Evolutionary conservation across 129 eudicot species (phyloP).

Genomic region (Helianthus tuberosus): DNA sequence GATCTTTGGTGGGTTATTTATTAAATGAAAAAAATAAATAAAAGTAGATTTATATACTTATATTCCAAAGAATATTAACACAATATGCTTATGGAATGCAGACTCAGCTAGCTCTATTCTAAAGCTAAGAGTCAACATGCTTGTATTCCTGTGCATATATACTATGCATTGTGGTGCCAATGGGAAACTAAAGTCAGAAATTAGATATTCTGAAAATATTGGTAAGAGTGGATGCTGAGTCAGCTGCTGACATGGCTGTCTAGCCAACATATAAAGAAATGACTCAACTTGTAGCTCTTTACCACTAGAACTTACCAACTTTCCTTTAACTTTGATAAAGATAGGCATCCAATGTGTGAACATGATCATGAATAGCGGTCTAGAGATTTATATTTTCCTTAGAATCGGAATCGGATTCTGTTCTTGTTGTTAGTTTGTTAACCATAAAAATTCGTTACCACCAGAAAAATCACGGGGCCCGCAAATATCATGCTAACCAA

Average conservation of each 20-base stretch:
- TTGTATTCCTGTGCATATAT: conserved; percentile 34
- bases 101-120: conserved; percentile 51
- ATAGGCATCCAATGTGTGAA: conserved; percentile 32
- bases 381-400: conserved; percentile 14
- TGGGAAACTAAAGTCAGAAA: conserved; percentile 39
- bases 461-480: too few species aligned
- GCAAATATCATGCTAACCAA: too few species aligned
- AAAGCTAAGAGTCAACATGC: conserved; percentile 36
- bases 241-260: conserved; percentile 50
- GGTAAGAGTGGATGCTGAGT: conserved; percentile 41
- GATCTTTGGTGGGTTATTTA: conserved; percentile 7
- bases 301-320: conserved; percentile 37
- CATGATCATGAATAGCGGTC: conserved; percentile 21
- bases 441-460: too few species aligned
- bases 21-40: conserved; percentile 3
- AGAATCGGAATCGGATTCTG: conserved; percentile 3
- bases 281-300: conserved; percentile 29
- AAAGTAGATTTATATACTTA: neutral
- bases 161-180: conserved; percentile 40
- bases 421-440: conserved; percentile 19
- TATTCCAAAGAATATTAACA: conserved; percentile 37
- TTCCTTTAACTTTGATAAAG: conserved; percentile 43
- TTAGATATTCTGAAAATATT: conserved; percentile 35
- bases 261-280: conserved; percentile 25
- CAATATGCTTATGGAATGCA: conserved; percentile 62